Conservation (phyloP, 2,329 filamentous ascomycete species). For the Lasiodiplodia theobromae region DNA sequence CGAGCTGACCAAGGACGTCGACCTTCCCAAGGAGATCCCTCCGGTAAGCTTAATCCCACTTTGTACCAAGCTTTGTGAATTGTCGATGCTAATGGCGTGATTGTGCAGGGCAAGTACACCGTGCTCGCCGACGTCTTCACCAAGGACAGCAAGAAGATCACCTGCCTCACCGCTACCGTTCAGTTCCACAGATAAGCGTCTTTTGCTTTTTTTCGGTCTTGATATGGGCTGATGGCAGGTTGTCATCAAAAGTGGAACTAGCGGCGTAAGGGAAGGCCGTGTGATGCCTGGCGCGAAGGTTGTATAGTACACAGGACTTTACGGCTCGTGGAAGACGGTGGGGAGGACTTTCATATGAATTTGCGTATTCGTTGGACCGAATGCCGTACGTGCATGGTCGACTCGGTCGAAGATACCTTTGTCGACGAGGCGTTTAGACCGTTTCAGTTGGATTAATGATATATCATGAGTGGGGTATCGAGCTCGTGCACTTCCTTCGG, state of each 20-base stretch:
- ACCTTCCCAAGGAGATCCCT: constrained; percentile 86
- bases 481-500: background rate
- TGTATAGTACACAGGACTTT: constrained; percentile 10
- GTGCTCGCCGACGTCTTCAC: constrained; percentile 87
- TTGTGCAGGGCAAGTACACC: constrained; percentile 81
- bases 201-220: background rate
- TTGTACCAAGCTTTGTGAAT: background rate
- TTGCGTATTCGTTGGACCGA: constrained; percentile 5
- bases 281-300: background rate
- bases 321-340: background rate
- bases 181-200: constrained; percentile 57
- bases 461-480: constrained; percentile 1
- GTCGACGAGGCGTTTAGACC: constrained; percentile 24
- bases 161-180: constrained; percentile 82
- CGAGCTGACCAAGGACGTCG: constrained; percentile 78
- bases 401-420: constrained; percentile 13
- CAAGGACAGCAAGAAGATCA: constrained; percentile 75
- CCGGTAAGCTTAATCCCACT: constrained; percentile 67
- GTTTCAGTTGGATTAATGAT: constrained; percentile 15
- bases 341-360: background rate
- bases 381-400: constrained; percentile 17
- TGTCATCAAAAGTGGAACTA: background rate
- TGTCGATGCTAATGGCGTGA: constrained; percentile 10
- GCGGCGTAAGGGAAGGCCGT: background rate
- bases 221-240: background rate